Evolutionary conservation across 768 basidiomycete species (phyloP), one percentile per base, ranked within the genome.

Genomic region (Nevesoporus exiguus): DNA sequence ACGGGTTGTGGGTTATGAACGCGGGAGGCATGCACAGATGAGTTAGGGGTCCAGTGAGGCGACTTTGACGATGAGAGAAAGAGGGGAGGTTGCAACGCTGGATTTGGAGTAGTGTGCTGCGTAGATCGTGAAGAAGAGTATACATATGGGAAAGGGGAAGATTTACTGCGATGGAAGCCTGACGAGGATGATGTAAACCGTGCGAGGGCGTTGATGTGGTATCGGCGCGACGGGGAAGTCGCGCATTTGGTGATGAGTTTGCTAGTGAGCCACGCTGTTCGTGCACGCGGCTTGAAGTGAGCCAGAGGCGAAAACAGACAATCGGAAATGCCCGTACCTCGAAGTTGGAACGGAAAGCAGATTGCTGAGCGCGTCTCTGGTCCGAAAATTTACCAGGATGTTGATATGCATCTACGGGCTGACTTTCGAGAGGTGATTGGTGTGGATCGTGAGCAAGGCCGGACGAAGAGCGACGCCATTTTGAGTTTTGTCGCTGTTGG

Each of bases 101-200:
- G 2, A 27, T 37, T 47, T 45, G 51, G 51, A 37, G 40, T 9
- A 19, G 41, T 14, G 11, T 39, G 45, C 65, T 66, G 48, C 17
- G 30, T 36, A 21, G 30, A 60, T 48, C 46, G 24, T 58, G 45
- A 47, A 24, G 11, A 41, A 52, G 21, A 47, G 8, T 19, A 19
- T 19, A 30, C 30, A 15, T 29, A 30, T 27, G 3, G 30, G 47
- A 60, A 52, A 9, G 47, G 44, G 33, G 30, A 45, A 8, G 45
- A 59, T 64, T 40, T 43, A 55, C 68, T 40, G 55, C 24, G 51
- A 50, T 33, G 41, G 55, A 58, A 48, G 51, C 29, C 13, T 40
- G 58, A 47, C 43, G 52, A 9, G 8, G n/a, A 33, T 42, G 53
- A 51, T 46, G 56, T 40, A 50, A 27, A 30, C 17, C 30, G 21